phyloP scores from a whole-genome alignment of 2,329 filamentous ascomycete genomes.

The Aspergillus ochraceoroseus region DNA sequence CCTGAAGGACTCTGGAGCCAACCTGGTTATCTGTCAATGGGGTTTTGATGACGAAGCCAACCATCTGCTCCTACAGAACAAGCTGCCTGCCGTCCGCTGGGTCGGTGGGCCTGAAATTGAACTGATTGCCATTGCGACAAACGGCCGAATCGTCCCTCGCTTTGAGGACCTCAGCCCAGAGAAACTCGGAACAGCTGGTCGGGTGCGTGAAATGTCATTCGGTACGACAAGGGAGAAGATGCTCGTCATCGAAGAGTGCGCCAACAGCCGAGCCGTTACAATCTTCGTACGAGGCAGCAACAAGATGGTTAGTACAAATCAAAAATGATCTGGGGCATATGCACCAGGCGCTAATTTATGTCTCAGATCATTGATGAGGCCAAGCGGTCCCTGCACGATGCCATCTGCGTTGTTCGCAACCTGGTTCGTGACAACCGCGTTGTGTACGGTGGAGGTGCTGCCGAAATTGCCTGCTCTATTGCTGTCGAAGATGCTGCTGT shows the following conservation, averaged over 20 bases:
- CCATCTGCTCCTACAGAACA: conserved; percentile 91
- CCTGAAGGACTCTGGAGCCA: conserved; percentile 95
- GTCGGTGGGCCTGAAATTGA: conserved; percentile 98
- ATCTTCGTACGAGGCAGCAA: conserved; percentile 96
- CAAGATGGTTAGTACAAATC: conserved; percentile 73
- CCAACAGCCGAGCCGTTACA: conserved; percentile 93
- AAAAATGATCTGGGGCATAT: too few species aligned
- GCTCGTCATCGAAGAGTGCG: conserved; percentile 98
- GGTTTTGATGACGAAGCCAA: conserved; percentile 99
- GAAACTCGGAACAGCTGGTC: conserved; percentile 84
- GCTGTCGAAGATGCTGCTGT: conserved; percentile 93
- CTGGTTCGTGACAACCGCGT: conserved; percentile 93
- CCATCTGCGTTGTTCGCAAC: conserved; percentile 95
- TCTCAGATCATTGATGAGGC: conserved; percentile 93
- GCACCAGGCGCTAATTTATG: not conserved
- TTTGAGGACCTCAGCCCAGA: conserved; percentile 90
- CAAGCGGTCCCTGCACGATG: conserved; percentile 94
- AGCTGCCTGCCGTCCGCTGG: conserved; percentile 93
- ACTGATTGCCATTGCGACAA: conserved; percentile 96
- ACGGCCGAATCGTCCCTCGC: conserved; percentile 92
- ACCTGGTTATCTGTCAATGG: conserved; percentile 98
- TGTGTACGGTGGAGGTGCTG: conserved; percentile 93
- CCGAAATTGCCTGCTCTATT: conserved; percentile 93
- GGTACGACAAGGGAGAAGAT: conserved; percentile 99
- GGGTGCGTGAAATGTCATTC: conserved; percentile 92